Percentiles rank a stretch among this genome's conserved stretches.
phyloP scores from a whole-genome alignment of 305 asterid species.

The Solanum hybrid region DNA sequence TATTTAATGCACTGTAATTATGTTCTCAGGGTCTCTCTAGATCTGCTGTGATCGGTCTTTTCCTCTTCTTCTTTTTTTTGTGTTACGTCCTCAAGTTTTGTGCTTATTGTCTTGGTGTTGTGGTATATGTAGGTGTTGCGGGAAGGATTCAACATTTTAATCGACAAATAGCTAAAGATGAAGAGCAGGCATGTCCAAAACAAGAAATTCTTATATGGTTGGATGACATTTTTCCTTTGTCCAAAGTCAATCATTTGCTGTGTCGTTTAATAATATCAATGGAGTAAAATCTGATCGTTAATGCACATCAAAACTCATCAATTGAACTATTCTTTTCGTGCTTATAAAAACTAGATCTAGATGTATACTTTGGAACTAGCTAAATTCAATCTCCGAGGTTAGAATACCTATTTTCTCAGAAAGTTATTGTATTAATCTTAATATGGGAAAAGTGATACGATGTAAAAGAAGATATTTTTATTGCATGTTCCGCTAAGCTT shows the following conservation, averaged over 20 bases:
- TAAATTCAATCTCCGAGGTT: not conserved
- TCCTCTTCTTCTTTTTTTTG: not conserved
- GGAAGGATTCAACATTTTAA: conserved; percentile 30
- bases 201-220: not conserved
- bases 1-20: not conserved
- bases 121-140: conserved; percentile 59
- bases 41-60: not conserved
- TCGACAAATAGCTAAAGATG: not conserved
- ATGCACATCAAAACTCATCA: not conserved
- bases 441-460: not conserved
- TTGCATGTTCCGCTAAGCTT: not conserved
- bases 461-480: not conserved
- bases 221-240: not conserved
- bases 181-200: not conserved
- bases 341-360: not conserved
- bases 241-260: not conserved
- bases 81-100: not conserved
- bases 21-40: not conserved
- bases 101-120: not conserved
- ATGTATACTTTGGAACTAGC: not conserved
- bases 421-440: not conserved
- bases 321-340: not conserved
- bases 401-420: not conserved
- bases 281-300: not conserved
- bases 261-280: not conserved